Evolutionary conservation across 2,329 filamentous ascomycete genomes (phyloP).

Genomic region (Pestalotiopsis sp.): DNA sequence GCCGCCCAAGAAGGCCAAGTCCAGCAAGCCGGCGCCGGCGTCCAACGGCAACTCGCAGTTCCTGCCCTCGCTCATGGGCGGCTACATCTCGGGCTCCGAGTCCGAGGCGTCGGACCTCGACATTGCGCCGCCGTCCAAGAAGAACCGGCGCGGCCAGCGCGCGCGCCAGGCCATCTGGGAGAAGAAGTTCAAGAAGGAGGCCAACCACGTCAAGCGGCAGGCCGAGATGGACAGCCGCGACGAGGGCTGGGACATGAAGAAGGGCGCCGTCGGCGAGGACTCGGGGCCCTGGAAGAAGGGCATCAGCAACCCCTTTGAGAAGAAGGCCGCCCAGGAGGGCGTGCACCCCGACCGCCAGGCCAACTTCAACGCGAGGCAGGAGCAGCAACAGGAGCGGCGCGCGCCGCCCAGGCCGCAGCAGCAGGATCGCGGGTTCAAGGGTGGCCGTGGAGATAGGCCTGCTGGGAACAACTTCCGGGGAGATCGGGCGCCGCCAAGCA

Average conservation of each 20-base stretch:
- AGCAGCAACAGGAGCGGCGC: constrained; percentile 1
- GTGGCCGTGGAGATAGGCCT: constrained; percentile 18
- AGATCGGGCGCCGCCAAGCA: constrained; percentile 11
- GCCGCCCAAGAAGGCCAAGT: constrained; percentile 34
- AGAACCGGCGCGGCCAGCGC: constrained; percentile 76
- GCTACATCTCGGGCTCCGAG: constrained; percentile 78
- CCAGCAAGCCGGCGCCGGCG: constrained; percentile 18
- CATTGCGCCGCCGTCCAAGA: constrained; percentile 57
- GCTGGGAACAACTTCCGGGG: constrained; percentile 15
- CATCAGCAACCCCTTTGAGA: constrained; percentile 32
- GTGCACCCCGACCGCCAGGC: constrained; percentile 33
- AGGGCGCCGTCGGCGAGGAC: constrained; percentile 53
- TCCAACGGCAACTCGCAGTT: constrained; percentile 57
- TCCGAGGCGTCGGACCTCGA: constrained; percentile 68
- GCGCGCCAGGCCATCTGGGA: constrained; percentile 80
- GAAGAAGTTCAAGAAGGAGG: constrained; percentile 74
- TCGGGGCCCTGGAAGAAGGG: constrained; percentile 56
- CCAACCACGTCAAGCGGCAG: constrained; percentile 62
- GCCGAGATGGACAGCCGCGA: constrained; percentile 44
- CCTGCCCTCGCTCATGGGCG: constrained; percentile 75
- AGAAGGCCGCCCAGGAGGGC: constrained; percentile 20
- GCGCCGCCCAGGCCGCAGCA: not conserved
- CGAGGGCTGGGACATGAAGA: constrained; percentile 60
- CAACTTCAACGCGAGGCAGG: constrained; percentile 32
- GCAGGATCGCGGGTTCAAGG: constrained; percentile 18